These are phyloP conservation scores for Pisolithus tinctorius DNA, from an alignment of 768 basidiomycete species.

Conservation along the genomic window DNA sequence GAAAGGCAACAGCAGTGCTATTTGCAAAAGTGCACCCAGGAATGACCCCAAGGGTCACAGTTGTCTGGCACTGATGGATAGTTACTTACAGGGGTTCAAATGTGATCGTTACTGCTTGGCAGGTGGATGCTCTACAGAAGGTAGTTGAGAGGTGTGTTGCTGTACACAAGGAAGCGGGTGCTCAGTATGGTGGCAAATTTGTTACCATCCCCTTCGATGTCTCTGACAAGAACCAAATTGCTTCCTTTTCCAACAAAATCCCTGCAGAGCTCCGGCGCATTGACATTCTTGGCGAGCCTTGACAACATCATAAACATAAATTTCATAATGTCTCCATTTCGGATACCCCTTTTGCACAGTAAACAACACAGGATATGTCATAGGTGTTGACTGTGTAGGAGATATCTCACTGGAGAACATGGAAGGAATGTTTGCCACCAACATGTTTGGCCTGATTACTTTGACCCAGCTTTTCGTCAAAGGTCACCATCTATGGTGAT, in stretches of 20 bases:
- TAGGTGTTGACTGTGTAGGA: constrained; percentile 83
- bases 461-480: constrained; percentile 71
- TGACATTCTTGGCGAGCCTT: constrained; percentile 70
- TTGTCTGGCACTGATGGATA: too few relatives aligned
- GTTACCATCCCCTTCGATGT: constrained; percentile 71
- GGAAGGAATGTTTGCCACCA: constrained; percentile 76
- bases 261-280: constrained; percentile 64
- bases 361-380: constrained; percentile 86
- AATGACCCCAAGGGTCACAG: too few relatives aligned
- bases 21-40: too few relatives aligned
- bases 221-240: constrained; percentile 66
- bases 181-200: constrained; percentile 71
- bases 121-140: constrained; percentile 62
- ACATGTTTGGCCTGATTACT: constrained; percentile 79
- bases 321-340: not conserved
- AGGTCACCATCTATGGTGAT: constrained; percentile 27
- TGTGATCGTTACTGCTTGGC: constrained; percentile 76
- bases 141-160: constrained; percentile 60
- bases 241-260: constrained; percentile 62
- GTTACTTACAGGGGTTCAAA: constrained; percentile 73
- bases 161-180: constrained; percentile 68
- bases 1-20: too few relatives aligned
- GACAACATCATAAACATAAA: not conserved
- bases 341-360: constrained; percentile 26
- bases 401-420: constrained; percentile 71